Percentiles rank a stretch among this genome's conserved stretches.
These are phyloP conservation scores for Acorus gramineus DNA, from an alignment of 106 monocot genomes.

Conservation along the genomic window DNA sequence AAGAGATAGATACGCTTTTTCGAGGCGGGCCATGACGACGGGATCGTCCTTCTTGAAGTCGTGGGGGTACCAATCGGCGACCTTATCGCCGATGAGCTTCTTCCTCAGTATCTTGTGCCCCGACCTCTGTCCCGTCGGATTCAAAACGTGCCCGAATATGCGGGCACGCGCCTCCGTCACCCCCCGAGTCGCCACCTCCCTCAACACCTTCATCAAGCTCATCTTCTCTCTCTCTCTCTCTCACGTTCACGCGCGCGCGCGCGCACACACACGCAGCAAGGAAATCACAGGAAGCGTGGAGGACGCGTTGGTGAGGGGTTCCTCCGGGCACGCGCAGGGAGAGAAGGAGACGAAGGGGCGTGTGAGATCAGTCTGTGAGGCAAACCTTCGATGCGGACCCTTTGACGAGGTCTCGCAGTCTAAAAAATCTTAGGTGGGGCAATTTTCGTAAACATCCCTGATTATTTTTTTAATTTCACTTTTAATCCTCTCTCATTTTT, in stretches of 20 bases:
- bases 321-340: too few relatives aligned
- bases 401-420: too few relatives aligned
- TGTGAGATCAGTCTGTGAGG: too few relatives aligned
- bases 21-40: slow-evolving; percentile 51
- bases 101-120: slow-evolving; percentile 78
- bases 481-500: too few relatives aligned
- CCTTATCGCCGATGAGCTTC: slow-evolving; percentile 77
- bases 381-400: too few relatives aligned
- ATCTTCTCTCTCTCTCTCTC: slow-evolving; percentile 9
- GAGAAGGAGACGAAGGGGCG: too few relatives aligned
- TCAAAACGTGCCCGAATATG: slow-evolving; percentile 88
- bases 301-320: too few relatives aligned
- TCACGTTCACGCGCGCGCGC: background rate
- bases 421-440: too few relatives aligned
- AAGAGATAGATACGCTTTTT: slow-evolving; percentile 54
- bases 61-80: slow-evolving; percentile 82
- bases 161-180: slow-evolving; percentile 76
- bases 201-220: slow-evolving; percentile 16
- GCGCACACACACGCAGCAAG: too few relatives aligned
- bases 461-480: too few relatives aligned
- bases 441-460: too few relatives aligned
- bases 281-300: too few relatives aligned
- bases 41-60: slow-evolving; percentile 90
- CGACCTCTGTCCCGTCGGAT: slow-evolving; percentile 66
- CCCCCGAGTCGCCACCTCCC: slow-evolving; percentile 26